phyloP scores from a whole-genome alignment of 441 rosid species.

The Macaranga tanarius region DNA sequence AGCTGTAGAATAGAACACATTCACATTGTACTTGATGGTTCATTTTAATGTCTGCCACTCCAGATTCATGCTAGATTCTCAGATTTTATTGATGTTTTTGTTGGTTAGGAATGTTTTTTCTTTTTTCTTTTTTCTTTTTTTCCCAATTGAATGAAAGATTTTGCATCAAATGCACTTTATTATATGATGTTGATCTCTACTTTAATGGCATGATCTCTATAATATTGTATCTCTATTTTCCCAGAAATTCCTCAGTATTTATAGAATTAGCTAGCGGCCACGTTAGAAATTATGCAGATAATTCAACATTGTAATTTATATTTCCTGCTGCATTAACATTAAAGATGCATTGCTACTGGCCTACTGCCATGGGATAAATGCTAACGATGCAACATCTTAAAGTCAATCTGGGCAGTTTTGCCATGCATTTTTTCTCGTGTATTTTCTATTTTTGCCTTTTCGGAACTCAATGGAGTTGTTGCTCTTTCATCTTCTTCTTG shows the following conservation, averaged over 20 bases:
- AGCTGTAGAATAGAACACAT: too few species aligned
- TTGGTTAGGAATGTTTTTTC: too few species aligned
- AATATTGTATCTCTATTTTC: background rate
- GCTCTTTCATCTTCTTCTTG: background rate
- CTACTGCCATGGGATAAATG: background rate
- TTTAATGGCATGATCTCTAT: background rate
- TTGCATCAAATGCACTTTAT: background rate
- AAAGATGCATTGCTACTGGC: background rate
- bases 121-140: too few species aligned
- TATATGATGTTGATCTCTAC: background rate
- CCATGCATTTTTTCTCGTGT: background rate
- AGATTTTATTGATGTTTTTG: too few species aligned
- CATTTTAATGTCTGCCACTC: background rate
- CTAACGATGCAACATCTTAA: background rate
- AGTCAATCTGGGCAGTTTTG: background rate
- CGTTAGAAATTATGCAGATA: background rate
- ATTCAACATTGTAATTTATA: background rate
- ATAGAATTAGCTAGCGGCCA: background rate
- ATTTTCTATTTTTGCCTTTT: background rate
- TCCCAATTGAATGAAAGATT: background rate
- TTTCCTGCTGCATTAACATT: background rate
- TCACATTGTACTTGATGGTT: too few species aligned
- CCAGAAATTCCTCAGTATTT: background rate
- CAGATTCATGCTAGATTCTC: background rate
- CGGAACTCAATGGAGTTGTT: background rate